A percentile compares a stretch with the other conserved stretches of the same genome.
These are phyloP conservation scores for Arachis stenosperma DNA, from an alignment of 306 rosid genomes.

Conservation along the genomic window DNA sequence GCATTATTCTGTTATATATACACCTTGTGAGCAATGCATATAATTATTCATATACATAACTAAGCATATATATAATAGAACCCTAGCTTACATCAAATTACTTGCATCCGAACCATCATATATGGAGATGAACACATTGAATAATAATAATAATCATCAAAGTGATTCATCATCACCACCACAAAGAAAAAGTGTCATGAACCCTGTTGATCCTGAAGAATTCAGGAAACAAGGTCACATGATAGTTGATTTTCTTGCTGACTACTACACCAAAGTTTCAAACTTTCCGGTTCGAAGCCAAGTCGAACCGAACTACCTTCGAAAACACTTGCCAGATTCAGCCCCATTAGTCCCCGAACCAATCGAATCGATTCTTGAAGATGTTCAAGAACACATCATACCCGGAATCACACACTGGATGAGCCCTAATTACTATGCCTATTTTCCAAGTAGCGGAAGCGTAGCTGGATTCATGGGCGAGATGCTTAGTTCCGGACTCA, in stretches of 20 bases:
- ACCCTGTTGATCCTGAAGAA: slow-evolving; percentile 59
- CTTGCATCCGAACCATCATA: neutral
- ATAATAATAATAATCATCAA: neutral
- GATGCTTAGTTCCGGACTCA: slow-evolving; percentile 58
- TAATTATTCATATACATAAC: no score
- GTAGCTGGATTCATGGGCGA: slow-evolving; percentile 66
- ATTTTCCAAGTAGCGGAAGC: slow-evolving; percentile 56
- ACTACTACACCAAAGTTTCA: slow-evolving; percentile 49
- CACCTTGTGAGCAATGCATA: neutral
- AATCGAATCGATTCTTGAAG: slow-evolving; percentile 56
- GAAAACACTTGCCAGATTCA: slow-evolving; percentile 37
- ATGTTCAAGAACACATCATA: slow-evolving; percentile 48
- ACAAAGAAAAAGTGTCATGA: neutral
- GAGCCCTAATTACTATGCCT: slow-evolving; percentile 63
- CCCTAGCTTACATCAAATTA: no score
- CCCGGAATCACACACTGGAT: slow-evolving; percentile 76
- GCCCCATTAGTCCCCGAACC: slow-evolving; percentile 57
- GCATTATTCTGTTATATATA: neutral
- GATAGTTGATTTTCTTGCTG: slow-evolving; percentile 65
- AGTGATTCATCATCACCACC: neutral
- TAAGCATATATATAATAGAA: no score
- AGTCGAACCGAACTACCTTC: slow-evolving; percentile 56
- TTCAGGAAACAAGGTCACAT: slow-evolving; percentile 64
- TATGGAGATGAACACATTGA: neutral
- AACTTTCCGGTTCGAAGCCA: slow-evolving; percentile 54